Base-by-base conservation (phyloP, 2,329 filamentous ascomycete genomes). In the Bisporella sp. region DNA sequence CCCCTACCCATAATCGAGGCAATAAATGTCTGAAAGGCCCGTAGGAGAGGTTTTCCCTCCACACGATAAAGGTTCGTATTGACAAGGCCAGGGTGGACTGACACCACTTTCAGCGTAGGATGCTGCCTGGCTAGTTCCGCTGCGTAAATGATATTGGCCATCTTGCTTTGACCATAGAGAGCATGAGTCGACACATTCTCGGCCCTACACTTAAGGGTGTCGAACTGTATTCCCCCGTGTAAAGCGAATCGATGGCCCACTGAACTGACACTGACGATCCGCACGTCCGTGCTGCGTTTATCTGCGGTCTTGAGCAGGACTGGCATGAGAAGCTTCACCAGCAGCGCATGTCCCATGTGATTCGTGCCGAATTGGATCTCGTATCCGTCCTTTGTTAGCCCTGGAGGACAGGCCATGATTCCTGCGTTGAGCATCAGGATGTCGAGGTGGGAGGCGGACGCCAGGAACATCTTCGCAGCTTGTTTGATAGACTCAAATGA, bases 311-410 rank as follows among this genome's bases (percentile, higher is more conserved):
- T 56, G 30, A 61, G 47, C 5, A 71, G 49, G 5, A 56, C 58
- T 5, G 67, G 68, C 3, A 69, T 48, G 28, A 74, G 59, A 3
- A 67, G 62, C 49, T 68, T 64, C 13, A 69, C 62, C 9, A 77
- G 63, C 4, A 73, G 64, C 4, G 73, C 70, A 48, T 76, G 73
- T n/a, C 72, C 72, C 40, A 77, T 55, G 58, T 76, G 71, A 51
- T 78, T 78, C 2, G 68, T 72, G 2, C 69, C 73, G 52, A 77
- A 74, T 51, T 75, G 70, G 12, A 70, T 57, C 57, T 78, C 75
- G 52, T 74, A 76, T 8, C 73, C 73, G 30, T 77, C 71, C 31
- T 61, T 58, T 5, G 71, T 74, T 11, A 69, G 54, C 1, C 54
- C 64, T 0, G 68, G 62, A 5, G 69, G 65, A 12, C 56, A 55